Conservation (phyloP, 1,284 basidiomycete genomes). For the Pascua sp. region DNA sequence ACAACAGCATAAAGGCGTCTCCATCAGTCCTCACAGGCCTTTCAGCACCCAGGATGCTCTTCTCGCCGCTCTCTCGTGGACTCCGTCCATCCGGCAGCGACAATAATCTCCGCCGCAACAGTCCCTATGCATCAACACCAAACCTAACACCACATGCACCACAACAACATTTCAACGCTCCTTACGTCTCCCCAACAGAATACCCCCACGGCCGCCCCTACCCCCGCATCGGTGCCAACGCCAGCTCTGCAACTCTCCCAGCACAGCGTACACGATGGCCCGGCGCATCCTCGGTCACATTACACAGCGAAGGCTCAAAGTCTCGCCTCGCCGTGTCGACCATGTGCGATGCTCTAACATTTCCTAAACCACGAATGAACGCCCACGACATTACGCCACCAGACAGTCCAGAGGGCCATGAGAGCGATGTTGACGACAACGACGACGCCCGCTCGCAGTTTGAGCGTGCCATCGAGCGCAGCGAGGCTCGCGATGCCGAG, state of each 20-base stretch:
- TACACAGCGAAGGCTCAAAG: conserved; percentile 18
- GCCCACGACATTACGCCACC: conserved; percentile 42
- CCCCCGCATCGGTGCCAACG: conserved; percentile 12
- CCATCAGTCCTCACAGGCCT: conserved; percentile 40
- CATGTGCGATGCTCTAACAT: conserved; percentile 39
- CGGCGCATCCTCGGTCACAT: conserved; percentile 20
- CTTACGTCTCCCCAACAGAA: too few relatives aligned
- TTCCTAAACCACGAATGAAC: conserved; percentile 36
- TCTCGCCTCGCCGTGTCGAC: conserved; percentile 20
- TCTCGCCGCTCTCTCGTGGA: conserved; percentile 37
- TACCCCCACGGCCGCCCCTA: neutral
- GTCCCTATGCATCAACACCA: conserved; percentile 6
- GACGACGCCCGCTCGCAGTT: conserved; percentile 7
- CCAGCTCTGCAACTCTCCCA: neutral
- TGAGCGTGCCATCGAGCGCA: conserved; percentile 4
- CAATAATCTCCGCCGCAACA: neutral
- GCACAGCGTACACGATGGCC: conserved; percentile 10
- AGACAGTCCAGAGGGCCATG: conserved; percentile 20
- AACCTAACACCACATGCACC: neutral
- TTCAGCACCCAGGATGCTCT: conserved; percentile 34
- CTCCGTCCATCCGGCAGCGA: conserved; percentile 11
- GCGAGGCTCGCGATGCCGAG: conserved; percentile 15
- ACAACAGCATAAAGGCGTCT: conserved; percentile 23
- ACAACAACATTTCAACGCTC: neutral
- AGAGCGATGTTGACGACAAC: conserved; percentile 2